Evolutionary conservation across 192 early-diverging fungal genomes (phyloP).

Genomic region (Linnemannia hyalina): DNA sequence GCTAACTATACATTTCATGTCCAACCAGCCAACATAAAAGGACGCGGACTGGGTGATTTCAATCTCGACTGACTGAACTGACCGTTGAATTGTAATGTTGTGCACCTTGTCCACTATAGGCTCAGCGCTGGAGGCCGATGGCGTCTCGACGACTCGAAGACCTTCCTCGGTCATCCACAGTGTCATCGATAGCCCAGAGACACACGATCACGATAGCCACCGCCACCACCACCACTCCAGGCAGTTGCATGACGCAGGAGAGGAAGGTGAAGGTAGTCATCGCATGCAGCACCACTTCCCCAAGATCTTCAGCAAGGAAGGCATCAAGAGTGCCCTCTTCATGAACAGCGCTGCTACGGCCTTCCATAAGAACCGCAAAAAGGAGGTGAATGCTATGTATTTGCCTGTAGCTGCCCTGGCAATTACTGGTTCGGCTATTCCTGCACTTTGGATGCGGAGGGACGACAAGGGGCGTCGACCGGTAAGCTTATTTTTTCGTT

Average conservation of each 20-base stretch:
- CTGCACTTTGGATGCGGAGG: constrained; percentile 50
- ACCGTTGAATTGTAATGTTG: not conserved
- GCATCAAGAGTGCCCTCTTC: constrained; percentile 28
- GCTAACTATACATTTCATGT: not conserved
- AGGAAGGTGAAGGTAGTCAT: no score
- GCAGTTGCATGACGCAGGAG: not conserved
- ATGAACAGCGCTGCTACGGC: constrained; percentile 43
- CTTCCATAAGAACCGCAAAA: constrained; percentile 28
- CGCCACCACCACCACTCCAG: not conserved
- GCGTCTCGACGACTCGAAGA: not conserved
- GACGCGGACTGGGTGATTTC: not conserved
- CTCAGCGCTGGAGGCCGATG: not conserved
- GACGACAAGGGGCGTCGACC: constrained; percentile 56
- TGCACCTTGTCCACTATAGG: not conserved
- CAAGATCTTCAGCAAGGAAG: constrained; percentile 49
- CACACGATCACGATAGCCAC: not conserved
- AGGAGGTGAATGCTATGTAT: constrained; percentile 5
- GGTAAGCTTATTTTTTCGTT: constrained; percentile 21
- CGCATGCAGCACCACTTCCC: constrained; percentile 14
- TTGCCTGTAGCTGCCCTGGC: constrained; percentile 11
- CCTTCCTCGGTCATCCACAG: constrained; percentile 18
- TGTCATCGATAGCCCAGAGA: constrained; percentile 11
- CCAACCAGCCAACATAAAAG: not conserved
- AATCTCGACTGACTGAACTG: not conserved
- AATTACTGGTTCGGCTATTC: constrained; percentile 33